Percentiles rank a stretch among this genome's conserved stretches.
These are phyloP conservation scores for Xylariaceae sp. DNA, from an alignment of 2,329 filamentous ascomycete genomes.

Conservation along the genomic window DNA sequence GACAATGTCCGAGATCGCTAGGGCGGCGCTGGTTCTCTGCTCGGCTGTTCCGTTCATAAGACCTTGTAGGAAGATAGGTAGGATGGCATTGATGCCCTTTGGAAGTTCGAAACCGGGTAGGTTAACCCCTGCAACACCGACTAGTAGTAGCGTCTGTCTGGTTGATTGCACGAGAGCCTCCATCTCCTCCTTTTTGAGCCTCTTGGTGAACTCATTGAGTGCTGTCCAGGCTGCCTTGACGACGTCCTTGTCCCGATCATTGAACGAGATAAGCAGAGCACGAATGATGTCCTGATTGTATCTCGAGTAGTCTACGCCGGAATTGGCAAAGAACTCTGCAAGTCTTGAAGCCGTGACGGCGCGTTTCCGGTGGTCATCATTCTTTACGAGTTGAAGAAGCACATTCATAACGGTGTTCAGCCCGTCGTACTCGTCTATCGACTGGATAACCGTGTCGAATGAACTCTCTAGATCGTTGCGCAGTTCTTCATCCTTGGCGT, in stretches of 20 bases:
- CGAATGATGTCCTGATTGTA: slow-evolving; percentile 97
- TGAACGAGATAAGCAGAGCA: slow-evolving; percentile 86
- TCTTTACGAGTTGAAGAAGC: slow-evolving; percentile 83
- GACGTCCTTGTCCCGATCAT: slow-evolving; percentile 80
- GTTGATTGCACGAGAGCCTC: slow-evolving; percentile 87
- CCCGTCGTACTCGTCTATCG: slow-evolving; percentile 94
- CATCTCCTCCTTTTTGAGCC: slow-evolving; percentile 96
- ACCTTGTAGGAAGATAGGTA: slow-evolving; percentile 97
- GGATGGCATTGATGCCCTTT: slow-evolving; percentile 94
- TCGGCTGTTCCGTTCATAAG: slow-evolving; percentile 95
- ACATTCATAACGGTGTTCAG: slow-evolving; percentile 96
- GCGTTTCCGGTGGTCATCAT: slow-evolving; percentile 87
- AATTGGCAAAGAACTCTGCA: slow-evolving; percentile 79
- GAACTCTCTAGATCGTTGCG: slow-evolving; percentile 73
- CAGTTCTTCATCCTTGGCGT: slow-evolving; percentile 73
- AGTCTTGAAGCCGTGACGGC: slow-evolving; percentile 78
- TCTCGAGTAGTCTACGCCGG: slow-evolving; percentile 86
- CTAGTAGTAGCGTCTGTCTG: slow-evolving; percentile 80
- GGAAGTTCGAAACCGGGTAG: slow-evolving; percentile 88
- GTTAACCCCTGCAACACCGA: slow-evolving; percentile 83
- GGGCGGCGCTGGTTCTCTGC: slow-evolving; percentile 86
- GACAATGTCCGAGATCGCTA: slow-evolving; percentile 94
- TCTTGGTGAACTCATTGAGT: slow-evolving; percentile 83
- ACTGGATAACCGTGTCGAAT: slow-evolving; percentile 87
- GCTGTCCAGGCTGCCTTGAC: slow-evolving; percentile 90